Evolutionary conservation across 2,329 filamentous ascomycete species (phyloP), one percentile per base, ranked within the genome.

Genomic region (Thielaviopsis populi): DNA sequence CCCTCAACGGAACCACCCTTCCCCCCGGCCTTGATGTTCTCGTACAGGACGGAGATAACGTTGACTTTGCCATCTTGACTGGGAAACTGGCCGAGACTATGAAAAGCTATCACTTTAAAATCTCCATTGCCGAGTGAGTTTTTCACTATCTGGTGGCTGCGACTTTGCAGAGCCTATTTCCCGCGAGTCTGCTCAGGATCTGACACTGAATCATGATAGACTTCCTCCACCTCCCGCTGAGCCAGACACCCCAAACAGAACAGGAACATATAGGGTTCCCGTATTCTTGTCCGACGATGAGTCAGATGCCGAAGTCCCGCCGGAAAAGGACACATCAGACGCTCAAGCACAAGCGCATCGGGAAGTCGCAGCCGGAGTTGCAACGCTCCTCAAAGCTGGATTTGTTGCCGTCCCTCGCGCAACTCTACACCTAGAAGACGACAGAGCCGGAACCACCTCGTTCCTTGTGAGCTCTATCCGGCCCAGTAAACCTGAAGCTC

Each of bases 41-140:
- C 5, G 41, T 65, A 6, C 43, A 63, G 10, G 48, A 56, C 13
- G 61, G 43, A 17, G 65, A 66, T 50, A 24, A 54, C 3, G 50
- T 66, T 24, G 61, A 61, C 3, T 62, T 65, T 46, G 62, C 60
- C n/a, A 62, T 63, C 43, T 46, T 62, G 1, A 66, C 64, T 22
- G 62, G 63, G 37, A 58, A 63, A 13, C 61, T 62, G 7, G 48
- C 33, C 3, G 61, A 63, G 6, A 59, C 40, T 8, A 63, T 46
- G 37, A 41, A 54, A 4, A 62, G 53, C 15, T 63, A 15, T 37
- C 19, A 27, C 15, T 48, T 46, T 40, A 59, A 59, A 10, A 19
- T 59, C 15, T 22, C 30, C 19, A 48, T 24, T 17, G n/a, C 56
- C 5, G 15, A 42, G 19, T 56, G 10, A 46, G 54, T 58, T 11